Evolutionary conservation across 805 yeast species (phyloP), one percentile per base, ranked within the genome.

Genomic region (Candida sanyiensis): DNA sequence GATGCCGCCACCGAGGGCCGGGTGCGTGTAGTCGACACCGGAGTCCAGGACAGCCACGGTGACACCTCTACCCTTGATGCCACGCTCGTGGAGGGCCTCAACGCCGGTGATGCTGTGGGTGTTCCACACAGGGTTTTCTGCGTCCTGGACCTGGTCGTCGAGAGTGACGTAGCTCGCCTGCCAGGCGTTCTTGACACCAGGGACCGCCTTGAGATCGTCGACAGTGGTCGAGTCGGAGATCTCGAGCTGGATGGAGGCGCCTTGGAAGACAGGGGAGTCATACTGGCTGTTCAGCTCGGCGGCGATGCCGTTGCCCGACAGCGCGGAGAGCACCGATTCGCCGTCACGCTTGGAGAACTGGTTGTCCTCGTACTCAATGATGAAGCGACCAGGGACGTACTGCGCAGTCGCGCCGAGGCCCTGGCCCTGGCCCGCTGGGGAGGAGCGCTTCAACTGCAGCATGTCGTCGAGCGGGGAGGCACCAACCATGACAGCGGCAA

Each of bases 361-460:
- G 9, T 44, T 35, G 20, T 37, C 23, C 15, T 43, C 44, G 25
- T 35, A 43, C 34, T 43, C 44, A 25, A 43, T 35, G 20, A 43
- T 35, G 38, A 37, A 43, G 30, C 47, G 43, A 13, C 44, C 47
- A n/a, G 47, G 45, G 26, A 41, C 46, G n/a, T n/a, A n/a, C n/a
- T n/a, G n/a, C n/a, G n/a, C n/a, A n/a, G n/a, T n/a, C n/a, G n/a
- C n/a, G n/a, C n/a, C n/a, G n/a, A n/a, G n/a, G n/a, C n/a, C n/a
- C n/a, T n/a, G n/a, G n/a, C n/a, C n/a, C n/a, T n/a, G n/a, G n/a
- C n/a, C n/a, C n/a, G n/a, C n/a, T n/a, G n/a, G n/a, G n/a, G n/a
- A n/a, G n/a, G n/a, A n/a, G n/a, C n/a, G n/a, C n/a, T n/a, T n/a
- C n/a, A n/a, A n/a, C n/a, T n/a, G n/a, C n/a, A n/a, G n/a, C n/a